A percentile compares a stretch with the other conserved stretches of the same genome.
Conservation (phyloP, 306 rosid genomes). For the Cyamopsis tetragonoloba region DNA sequence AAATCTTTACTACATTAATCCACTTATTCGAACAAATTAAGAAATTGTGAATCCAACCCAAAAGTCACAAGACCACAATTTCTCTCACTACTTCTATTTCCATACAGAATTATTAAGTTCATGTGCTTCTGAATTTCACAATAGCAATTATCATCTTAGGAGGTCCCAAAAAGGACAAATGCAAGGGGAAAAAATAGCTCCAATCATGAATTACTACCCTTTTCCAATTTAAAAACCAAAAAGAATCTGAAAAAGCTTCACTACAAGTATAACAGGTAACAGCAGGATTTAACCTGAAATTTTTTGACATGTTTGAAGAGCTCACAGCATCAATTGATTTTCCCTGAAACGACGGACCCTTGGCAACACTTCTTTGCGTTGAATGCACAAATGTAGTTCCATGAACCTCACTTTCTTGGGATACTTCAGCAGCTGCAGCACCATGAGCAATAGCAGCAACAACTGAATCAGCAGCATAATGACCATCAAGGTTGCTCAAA, state of each 20-base stretch:
- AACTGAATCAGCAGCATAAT: constrained; percentile 93
- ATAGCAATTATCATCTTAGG: background rate
- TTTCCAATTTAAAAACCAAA: constrained; percentile 7
- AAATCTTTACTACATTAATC: background rate
- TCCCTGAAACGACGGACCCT: constrained; percentile 55
- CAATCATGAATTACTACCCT: background rate
- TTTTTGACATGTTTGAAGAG: constrained; percentile 78
- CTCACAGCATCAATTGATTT: constrained; percentile 64
- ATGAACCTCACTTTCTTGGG: constrained; percentile 57
- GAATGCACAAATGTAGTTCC: constrained; percentile 41
- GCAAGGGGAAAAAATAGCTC: background rate
- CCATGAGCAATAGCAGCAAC: constrained; percentile 92
- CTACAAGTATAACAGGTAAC: constrained; percentile 6
- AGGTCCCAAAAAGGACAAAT: background rate
- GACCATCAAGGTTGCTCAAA: constrained; percentile 85
- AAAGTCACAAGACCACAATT: background rate
- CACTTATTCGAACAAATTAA: background rate
- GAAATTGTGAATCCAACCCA: background rate
- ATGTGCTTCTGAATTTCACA: background rate
- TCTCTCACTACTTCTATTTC: background rate
- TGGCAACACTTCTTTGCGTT: constrained; percentile 49
- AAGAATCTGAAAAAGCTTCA: constrained; percentile 9
- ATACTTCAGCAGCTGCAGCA: constrained; percentile 66
- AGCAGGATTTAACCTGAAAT: constrained; percentile 70
- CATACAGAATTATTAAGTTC: background rate